These are phyloP conservation scores for Botrytis fragariae DNA, from an alignment of 2,329 filamentous ascomycete species.

Conservation along the genomic window DNA sequence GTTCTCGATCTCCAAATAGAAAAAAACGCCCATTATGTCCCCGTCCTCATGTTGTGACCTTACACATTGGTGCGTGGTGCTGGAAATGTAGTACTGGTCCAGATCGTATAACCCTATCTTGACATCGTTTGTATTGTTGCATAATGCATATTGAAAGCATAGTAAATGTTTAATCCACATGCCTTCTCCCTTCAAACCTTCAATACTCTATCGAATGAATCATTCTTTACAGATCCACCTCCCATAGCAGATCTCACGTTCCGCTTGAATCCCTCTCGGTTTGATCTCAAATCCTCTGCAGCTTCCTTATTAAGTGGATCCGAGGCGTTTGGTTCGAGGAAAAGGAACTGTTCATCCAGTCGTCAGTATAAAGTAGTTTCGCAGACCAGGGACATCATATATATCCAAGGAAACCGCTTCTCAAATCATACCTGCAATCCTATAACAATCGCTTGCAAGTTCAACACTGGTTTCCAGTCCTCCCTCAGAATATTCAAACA, in stretches of 20 bases:
- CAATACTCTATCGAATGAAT: constrained; percentile 74
- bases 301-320: constrained; percentile 99
- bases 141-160: not conserved
- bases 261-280: constrained; percentile 84
- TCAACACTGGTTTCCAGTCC: constrained; percentile 98
- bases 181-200: constrained; percentile 42
- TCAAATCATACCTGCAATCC: constrained; percentile 69
- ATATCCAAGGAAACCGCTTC: too few species aligned
- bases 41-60: constrained; percentile 20
- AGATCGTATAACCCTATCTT: not conserved
- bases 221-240: constrained; percentile 71
- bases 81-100: constrained; percentile 29
- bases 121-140: constrained; percentile 1
- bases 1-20: not conserved
- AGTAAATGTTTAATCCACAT: constrained; percentile 8
- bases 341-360: constrained; percentile 69
- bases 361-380: not conserved
- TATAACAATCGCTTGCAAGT: constrained; percentile 93
- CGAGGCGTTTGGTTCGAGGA: constrained; percentile 94
- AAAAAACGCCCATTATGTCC: constrained; percentile 35
- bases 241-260: constrained; percentile 84
- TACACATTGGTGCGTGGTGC: constrained; percentile 18
- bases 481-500: constrained; percentile 96
- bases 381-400: not conserved
- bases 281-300: constrained; percentile 83